These are phyloP conservation scores for Ophiostoma novo-ulmi DNA, from an alignment of 2,329 filamentous ascomycete genomes.

Conservation along the genomic window DNA sequence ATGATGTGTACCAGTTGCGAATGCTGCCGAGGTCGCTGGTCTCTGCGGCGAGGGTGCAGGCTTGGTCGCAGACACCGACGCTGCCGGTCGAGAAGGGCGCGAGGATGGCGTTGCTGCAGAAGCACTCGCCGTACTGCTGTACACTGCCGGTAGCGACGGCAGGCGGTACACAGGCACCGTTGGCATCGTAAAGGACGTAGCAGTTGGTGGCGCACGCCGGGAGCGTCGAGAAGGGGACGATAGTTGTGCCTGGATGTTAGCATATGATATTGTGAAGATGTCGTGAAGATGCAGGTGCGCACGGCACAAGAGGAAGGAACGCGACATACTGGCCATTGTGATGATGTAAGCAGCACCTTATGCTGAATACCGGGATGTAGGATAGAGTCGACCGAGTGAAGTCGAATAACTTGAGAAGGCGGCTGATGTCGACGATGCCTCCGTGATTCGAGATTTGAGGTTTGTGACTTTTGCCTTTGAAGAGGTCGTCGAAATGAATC, in stretches of 20 bases:
- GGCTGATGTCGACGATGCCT: neutral
- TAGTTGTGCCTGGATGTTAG: constrained; percentile 39
- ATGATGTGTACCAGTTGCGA: constrained; percentile 63
- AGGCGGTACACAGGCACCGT: constrained; percentile 64
- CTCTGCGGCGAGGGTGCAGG: constrained; percentile 47
- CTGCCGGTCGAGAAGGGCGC: constrained; percentile 52
- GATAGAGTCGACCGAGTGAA: neutral
- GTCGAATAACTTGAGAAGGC: neutral
- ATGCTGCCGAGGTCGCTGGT: constrained; percentile 52
- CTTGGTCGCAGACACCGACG: constrained; percentile 56
- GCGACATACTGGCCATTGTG: constrained; percentile 7
- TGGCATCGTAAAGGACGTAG: constrained; percentile 61
- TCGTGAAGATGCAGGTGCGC: neutral
- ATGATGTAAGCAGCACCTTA: neutral
- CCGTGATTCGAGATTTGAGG: neutral
- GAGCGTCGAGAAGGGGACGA: constrained; percentile 54
- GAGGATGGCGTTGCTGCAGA: constrained; percentile 62
- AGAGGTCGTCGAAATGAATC: neutral
- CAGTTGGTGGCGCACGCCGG: constrained; percentile 59
- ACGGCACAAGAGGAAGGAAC: neutral
- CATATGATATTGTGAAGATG: neutral
- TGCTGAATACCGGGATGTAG: neutral
- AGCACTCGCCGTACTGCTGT: constrained; percentile 60
- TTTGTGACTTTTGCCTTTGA: neutral
- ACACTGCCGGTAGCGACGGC: constrained; percentile 45